Percentiles rank a stretch among this genome's conserved stretches.
These are phyloP conservation scores for Lasiodiplodia hormozganensis DNA, from an alignment of 2,329 filamentous ascomycete species.

Conservation along the genomic window DNA sequence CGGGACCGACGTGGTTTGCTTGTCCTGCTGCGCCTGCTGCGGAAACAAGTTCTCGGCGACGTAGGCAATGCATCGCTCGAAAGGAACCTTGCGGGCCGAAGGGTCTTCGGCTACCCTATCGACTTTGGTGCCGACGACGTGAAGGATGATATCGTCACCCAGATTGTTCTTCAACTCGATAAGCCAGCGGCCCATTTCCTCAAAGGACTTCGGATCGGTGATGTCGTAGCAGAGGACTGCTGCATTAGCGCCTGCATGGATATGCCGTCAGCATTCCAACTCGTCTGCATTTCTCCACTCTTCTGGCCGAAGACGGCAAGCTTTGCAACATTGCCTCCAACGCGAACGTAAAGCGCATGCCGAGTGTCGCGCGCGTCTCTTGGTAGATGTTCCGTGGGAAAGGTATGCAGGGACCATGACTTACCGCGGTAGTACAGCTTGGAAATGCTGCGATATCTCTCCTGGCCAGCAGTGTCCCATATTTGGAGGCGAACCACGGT, in stretches of 20 bases:
- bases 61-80: slow-evolving; percentile 94
- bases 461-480: slow-evolving; percentile 96
- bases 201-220: slow-evolving; percentile 82
- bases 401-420: slow-evolving; percentile 29
- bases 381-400: background rate
- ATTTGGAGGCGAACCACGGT: slow-evolving; percentile 91
- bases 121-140: slow-evolving; percentile 82
- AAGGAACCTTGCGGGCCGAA: slow-evolving; percentile 79
- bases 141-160: slow-evolving; percentile 78
- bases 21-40: slow-evolving; percentile 53
- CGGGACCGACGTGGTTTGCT: slow-evolving; percentile 33
- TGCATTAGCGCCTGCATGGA: slow-evolving; percentile 75
- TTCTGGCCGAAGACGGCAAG: slow-evolving; percentile 11
- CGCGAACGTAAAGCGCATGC: background rate
- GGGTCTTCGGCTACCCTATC: slow-evolving; percentile 90
- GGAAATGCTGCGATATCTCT: slow-evolving; percentile 93
- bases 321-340: background rate
- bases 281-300: slow-evolving; percentile 10
- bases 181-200: slow-evolving; percentile 92
- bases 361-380: background rate
- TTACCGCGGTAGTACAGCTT: slow-evolving; percentile 85
- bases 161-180: slow-evolving; percentile 82
- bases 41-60: slow-evolving; percentile 74
- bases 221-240: slow-evolving; percentile 96
- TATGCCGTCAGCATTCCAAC: slow-evolving; percentile 25